Percentiles rank a stretch among this genome's conserved stretches.
phyloP scores from a whole-genome alignment of 371 early-diverging fungal species.

The Rhizopus sp. region DNA sequence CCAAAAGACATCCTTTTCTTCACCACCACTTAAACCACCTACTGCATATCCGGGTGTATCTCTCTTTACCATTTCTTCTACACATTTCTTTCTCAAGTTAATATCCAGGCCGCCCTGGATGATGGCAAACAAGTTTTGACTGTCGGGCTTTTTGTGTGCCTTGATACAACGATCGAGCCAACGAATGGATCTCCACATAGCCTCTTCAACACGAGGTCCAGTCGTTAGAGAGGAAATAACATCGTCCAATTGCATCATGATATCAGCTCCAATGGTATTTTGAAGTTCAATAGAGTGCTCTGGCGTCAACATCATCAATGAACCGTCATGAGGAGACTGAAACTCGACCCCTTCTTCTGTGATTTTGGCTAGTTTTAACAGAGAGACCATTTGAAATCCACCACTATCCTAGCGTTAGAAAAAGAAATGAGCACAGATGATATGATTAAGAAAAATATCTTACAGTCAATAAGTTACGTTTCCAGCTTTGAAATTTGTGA shows the following conservation, averaged over 20 bases:
- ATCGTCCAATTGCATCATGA: slow-evolving; percentile 98
- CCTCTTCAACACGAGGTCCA: slow-evolving; percentile 87
- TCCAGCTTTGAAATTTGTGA: slow-evolving; percentile 91
- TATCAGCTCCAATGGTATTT: slow-evolving; percentile 95
- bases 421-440: neutral
- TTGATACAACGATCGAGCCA: slow-evolving; percentile 95
- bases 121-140: slow-evolving; percentile 94
- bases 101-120: slow-evolving; percentile 92
- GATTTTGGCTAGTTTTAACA: slow-evolving; percentile 83
- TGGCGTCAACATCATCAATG: slow-evolving; percentile 88
- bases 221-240: slow-evolving; percentile 89
- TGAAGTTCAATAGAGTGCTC: slow-evolving; percentile 94
- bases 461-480: slow-evolving; percentile 83
- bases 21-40: slow-evolving; percentile 95
- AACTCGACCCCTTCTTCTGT: slow-evolving; percentile 94
- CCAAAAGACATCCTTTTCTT: slow-evolving; percentile 94
- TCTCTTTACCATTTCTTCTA: slow-evolving; percentile 87
- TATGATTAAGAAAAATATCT: neutral
- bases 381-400: slow-evolving; percentile 96
- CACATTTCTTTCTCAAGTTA: slow-evolving; percentile 75
- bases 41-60: slow-evolving; percentile 93
- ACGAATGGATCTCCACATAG: slow-evolving; percentile 91
- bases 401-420: slow-evolving; percentile 70
- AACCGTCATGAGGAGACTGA: slow-evolving; percentile 82
- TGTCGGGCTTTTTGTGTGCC: slow-evolving; percentile 73